These are phyloP conservation scores for Rosa rugosa DNA, from an alignment of 306 rosid genomes.

Conservation along the genomic window DNA sequence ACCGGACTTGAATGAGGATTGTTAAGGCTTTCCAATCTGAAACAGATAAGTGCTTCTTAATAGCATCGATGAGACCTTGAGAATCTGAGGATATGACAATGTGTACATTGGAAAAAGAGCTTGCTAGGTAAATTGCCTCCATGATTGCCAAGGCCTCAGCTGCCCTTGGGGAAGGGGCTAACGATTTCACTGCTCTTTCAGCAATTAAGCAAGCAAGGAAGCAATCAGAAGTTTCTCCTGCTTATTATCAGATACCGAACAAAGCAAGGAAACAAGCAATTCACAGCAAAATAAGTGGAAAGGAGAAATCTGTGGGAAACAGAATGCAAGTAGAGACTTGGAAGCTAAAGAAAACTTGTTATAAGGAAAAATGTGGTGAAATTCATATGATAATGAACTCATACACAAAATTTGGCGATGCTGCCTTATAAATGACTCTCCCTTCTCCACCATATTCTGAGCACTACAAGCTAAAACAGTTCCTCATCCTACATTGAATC, in stretches of 20 bases:
- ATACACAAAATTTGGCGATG: slow-evolving; percentile 4
- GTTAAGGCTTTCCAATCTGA: no score
- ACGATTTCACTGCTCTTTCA: no score
- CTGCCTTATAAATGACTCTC: slow-evolving; percentile 6
- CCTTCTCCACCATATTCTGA: slow-evolving; percentile 4
- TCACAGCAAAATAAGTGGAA: background rate
- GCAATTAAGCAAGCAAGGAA: no score
- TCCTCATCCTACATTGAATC: slow-evolving; percentile 6
- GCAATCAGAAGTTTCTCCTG: background rate
- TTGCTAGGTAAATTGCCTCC: no score
- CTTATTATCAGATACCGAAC: background rate
- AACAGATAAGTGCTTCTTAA: no score
- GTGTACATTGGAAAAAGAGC: no score
- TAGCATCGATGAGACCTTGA: no score
- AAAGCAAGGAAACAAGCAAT: background rate
- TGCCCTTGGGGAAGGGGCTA: no score
- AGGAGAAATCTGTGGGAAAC: background rate
- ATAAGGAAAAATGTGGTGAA: slow-evolving; percentile 10
- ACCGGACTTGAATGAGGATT: no score
- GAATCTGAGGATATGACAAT: no score
- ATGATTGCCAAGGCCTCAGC: no score
- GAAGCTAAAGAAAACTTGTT: slow-evolving; percentile 22
- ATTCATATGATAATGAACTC: slow-evolving; percentile 6
- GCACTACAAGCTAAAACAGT: slow-evolving; percentile 11
- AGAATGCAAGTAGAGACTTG: slow-evolving; percentile 30